Evolutionary conservation across 1,284 basidiomycete species (phyloP), one percentile per base, ranked within the genome.

Genomic region (Ustilago vetiveriae): DNA sequence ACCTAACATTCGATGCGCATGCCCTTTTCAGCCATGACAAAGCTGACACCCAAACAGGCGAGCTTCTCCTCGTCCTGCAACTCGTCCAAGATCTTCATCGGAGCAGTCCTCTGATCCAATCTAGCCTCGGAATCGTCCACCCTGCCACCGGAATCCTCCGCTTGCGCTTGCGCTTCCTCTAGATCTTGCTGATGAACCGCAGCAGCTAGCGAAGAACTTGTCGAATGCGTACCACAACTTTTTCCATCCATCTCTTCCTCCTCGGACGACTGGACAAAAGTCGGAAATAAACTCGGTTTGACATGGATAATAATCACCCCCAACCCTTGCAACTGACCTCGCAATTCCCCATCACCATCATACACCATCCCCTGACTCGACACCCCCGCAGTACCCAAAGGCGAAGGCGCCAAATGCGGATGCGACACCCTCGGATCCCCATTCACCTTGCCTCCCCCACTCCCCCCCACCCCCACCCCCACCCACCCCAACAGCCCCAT

Each of bases 21-120:
- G 13, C 76, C 76, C 63, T 77, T 74, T 39, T 75, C 55, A 11
- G 75, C 73, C 60, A 77, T 71, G 13, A 71, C 74, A 44, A 79
- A 76, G 16, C 64, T 44, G 7, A 77, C 73, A 8, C 76, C 76
- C n/a, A 79, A 44, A 11, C 35, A n/a, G 0, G 58, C 49, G 17
- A 35, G 16, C 4, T 40, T 17, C 30, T 79, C 76, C 19, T 59
- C 44, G 21, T 69, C 50, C 16, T 54, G 29, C 19, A 79, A 43
- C 45, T 79, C 71, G 39, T 75, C 59, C 4, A 79, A 43, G 30
- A 79, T 76, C 24, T 73, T 63, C 19, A 73, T 53, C 27, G 70
- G 74, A 11, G 75, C 75, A 4, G 72, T 65, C 1, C 74, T 29
- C 1, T 52, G 50, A 32, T 76, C 76, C 22, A 74, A 21, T 21